Conservation (phyloP, 768 basidiomycete genomes). For the Tylopilus rubrobrunneus region DNA sequence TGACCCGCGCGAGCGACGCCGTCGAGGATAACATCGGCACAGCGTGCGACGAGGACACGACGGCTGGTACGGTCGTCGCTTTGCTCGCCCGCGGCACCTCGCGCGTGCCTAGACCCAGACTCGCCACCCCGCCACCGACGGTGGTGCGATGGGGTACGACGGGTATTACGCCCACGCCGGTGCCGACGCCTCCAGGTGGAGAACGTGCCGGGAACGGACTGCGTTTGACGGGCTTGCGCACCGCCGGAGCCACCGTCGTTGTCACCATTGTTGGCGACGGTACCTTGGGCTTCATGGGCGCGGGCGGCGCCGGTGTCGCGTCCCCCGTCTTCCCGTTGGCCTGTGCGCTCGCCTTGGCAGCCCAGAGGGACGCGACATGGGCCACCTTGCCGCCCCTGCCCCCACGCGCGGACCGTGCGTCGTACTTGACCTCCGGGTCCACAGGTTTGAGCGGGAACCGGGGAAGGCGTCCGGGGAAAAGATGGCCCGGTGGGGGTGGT, state of each 20-base stretch:
- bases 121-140: neutral
- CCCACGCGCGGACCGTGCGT: constrained; percentile 72
- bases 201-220: constrained; percentile 3
- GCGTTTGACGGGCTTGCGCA: constrained; percentile 17
- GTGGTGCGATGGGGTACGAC: neutral
- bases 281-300: constrained; percentile 8
- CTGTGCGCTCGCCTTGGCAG: constrained; percentile 39
- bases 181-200: neutral
- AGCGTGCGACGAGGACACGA: constrained; percentile 69
- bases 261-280: neutral
- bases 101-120: constrained; percentile 13
- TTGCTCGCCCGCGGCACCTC: constrained; percentile 42
- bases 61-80: constrained; percentile 63
- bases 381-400: constrained; percentile 74
- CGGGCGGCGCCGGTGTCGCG: neutral
- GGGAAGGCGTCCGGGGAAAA: constrained; percentile 29
- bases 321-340: neutral
- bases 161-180: neutral
- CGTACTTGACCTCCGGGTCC: constrained; percentile 61
- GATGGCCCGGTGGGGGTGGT: neutral
- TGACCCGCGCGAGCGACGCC: constrained; percentile 64
- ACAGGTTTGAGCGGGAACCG: constrained; percentile 31
- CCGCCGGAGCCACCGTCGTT: neutral
- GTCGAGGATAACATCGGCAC: constrained; percentile 71
- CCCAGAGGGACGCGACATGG: constrained; percentile 72